Evolutionary conservation across 352 stramenopile species (phyloP).

Genomic region (Pythium pyrilobum): DNA sequence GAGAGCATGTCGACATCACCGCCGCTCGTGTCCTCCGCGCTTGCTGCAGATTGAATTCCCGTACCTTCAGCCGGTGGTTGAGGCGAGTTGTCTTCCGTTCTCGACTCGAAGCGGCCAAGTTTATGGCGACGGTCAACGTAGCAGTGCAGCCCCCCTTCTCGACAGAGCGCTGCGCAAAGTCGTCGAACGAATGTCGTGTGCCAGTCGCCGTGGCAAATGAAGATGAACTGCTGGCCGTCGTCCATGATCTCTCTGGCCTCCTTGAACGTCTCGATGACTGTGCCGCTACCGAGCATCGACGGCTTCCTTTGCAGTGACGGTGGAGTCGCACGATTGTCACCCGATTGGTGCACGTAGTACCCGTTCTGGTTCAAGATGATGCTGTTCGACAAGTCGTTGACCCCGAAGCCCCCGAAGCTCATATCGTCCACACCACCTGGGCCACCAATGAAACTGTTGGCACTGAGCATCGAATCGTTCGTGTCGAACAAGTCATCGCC

Average conservation of each 20-base stretch:
- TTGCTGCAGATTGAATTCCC: conserved; percentile 9
- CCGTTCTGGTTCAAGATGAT: conserved; percentile 59
- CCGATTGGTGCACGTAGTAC: conserved; percentile 62
- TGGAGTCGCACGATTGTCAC: neutral
- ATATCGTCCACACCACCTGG: conserved; percentile 32
- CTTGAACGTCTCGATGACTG: conserved; percentile 55
- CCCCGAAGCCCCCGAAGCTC: conserved; percentile 14
- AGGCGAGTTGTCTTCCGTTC: neutral
- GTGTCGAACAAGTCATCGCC: conserved; percentile 6
- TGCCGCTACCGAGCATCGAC: conserved; percentile 21
- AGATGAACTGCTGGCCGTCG: conserved; percentile 71
- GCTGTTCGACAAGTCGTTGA: conserved; percentile 43
- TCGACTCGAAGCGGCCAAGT: conserved; percentile 6
- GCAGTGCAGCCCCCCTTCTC: conserved; percentile 54
- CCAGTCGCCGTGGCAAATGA: conserved; percentile 76
- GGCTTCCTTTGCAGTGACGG: neutral
- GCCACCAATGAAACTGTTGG: conserved; percentile 19
- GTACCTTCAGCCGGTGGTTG: neutral
- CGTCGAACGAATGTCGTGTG: conserved; percentile 70
- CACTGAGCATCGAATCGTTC: conserved; percentile 17
- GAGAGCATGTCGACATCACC: conserved; percentile 51
- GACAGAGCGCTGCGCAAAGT: conserved; percentile 62
- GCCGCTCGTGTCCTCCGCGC: neutral
- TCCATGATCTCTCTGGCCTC: conserved; percentile 46
- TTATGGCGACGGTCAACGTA: conserved; percentile 52